Conservation (phyloP, 305 asterid genomes). For the Plantago lanceolata region DNA sequence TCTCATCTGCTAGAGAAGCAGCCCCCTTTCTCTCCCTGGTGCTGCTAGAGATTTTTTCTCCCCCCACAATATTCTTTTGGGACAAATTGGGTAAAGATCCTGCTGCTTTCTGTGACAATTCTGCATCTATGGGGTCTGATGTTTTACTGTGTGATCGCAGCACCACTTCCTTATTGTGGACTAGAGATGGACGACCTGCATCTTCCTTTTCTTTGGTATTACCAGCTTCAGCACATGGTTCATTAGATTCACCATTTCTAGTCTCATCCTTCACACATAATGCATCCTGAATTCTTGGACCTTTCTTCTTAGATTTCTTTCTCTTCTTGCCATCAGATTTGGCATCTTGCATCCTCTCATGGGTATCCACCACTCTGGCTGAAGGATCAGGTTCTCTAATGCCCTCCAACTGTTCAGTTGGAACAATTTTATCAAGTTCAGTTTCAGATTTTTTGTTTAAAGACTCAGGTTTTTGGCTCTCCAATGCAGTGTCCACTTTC, state of each 20-base stretch:
- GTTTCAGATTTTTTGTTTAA: conserved; percentile 1
- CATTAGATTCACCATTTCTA: conserved; percentile 4
- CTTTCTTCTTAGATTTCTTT: conserved; percentile 18
- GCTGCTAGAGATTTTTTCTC: conserved; percentile 25
- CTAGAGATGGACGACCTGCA: conserved; percentile 21
- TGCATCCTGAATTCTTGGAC: neutral
- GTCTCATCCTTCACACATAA: neutral
- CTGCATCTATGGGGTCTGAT: conserved; percentile 25
- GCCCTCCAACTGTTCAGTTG: conserved; percentile 12
- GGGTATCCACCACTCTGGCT: conserved; percentile 11
- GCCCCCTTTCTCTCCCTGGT: conserved; percentile 15
- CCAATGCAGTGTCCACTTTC: conserved; percentile 22
- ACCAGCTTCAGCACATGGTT: conserved; percentile 23
- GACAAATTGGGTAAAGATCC: conserved; percentile 12
- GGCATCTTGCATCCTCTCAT: conserved; percentile 29
- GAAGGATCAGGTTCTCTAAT: conserved; percentile 27
- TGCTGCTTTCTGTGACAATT: conserved; percentile 6
- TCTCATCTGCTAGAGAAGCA: conserved; percentile 22
- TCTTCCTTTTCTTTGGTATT: conserved; percentile 24
- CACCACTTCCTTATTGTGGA: conserved; percentile 20
- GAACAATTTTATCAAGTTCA: conserved; percentile 26
- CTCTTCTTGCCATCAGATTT: conserved; percentile 31
- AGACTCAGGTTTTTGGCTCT: conserved; percentile 11
- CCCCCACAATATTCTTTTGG: conserved; percentile 29
- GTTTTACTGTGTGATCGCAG: conserved; percentile 14